These are phyloP conservation scores for Euphorbia pulcherrima DNA, from an alignment of 345 rosid species.

Conservation along the genomic window DNA sequence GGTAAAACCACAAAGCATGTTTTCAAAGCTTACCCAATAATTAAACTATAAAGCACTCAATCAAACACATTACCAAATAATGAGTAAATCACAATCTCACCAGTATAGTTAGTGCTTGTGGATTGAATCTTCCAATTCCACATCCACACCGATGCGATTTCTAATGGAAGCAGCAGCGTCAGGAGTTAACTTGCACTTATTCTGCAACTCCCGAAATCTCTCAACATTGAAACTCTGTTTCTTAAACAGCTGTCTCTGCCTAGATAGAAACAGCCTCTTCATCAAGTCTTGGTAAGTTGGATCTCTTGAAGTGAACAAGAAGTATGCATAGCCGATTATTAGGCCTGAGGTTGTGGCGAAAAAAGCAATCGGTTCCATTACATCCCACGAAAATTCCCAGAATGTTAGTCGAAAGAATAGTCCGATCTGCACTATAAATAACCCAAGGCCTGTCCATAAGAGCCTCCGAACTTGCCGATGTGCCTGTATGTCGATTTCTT, in stretches of 20 bases:
- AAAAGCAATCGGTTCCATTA: slow-evolving; percentile 92
- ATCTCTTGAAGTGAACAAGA: slow-evolving; percentile 78
- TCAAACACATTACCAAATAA: neutral
- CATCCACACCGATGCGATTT: slow-evolving; percentile 57
- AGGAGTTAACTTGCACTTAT: slow-evolving; percentile 41
- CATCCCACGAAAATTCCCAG: slow-evolving; percentile 99
- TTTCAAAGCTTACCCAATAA: too few relatives aligned
- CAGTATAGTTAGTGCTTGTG: slow-evolving; percentile 12
- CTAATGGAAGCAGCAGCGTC: slow-evolving; percentile 51
- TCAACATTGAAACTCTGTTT: slow-evolving; percentile 54
- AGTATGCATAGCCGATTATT: slow-evolving; percentile 82
- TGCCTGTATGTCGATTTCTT: slow-evolving; percentile 78
- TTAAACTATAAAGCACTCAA: neutral
- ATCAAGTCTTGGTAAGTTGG: slow-evolving; percentile 90
- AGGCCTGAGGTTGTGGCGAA: slow-evolving; percentile 67
- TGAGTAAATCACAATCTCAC: neutral
- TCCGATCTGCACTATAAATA: slow-evolving; percentile 51
- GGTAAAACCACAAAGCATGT: too few relatives aligned
- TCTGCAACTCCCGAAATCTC: slow-evolving; percentile 67
- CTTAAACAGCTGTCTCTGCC: slow-evolving; percentile 76
- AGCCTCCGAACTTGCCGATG: slow-evolving; percentile 80
- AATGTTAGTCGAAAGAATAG: slow-evolving; percentile 88
- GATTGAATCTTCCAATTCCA: slow-evolving; percentile 61
- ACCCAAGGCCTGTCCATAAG: slow-evolving; percentile 70
- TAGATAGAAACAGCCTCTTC: slow-evolving; percentile 83